Evolutionary conservation across 441 rosid species (phyloP).

Genomic region (Melastoma candidum): DNA sequence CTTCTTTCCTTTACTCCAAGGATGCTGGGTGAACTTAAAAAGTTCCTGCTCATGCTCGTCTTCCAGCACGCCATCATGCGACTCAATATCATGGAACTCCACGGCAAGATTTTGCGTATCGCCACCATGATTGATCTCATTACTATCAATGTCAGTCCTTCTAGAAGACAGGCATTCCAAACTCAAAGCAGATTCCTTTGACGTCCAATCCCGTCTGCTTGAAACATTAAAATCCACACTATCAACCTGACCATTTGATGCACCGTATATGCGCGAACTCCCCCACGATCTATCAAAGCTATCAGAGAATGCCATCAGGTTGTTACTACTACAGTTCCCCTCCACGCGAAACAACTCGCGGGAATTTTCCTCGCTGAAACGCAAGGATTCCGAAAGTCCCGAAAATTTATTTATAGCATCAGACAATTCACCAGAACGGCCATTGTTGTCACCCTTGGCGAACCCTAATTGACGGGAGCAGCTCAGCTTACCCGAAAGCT

Average conservation of each 20-base stretch:
- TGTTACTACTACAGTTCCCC: slow-evolving; percentile 17
- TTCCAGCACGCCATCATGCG: slow-evolving; percentile 45
- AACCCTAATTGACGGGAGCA: slow-evolving; percentile 41
- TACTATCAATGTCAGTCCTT: slow-evolving; percentile 40
- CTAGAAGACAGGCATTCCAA: slow-evolving; percentile 84
- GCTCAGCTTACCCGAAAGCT: slow-evolving; percentile 54
- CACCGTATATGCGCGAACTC: slow-evolving; percentile 31
- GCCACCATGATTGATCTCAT: slow-evolving; percentile 34
- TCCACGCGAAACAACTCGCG: slow-evolving; percentile 19
- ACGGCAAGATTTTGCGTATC: slow-evolving; percentile 47
- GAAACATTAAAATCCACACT: slow-evolving; percentile 39
- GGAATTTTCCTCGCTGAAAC: slow-evolving; percentile 24
- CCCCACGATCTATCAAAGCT: slow-evolving; percentile 52
- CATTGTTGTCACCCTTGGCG: slow-evolving; percentile 19
- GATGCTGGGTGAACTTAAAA: slow-evolving; percentile 37
- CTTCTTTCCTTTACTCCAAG: slow-evolving; percentile 30
- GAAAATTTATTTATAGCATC: slow-evolving; percentile 27
- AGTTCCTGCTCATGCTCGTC: slow-evolving; percentile 28
- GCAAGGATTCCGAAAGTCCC: slow-evolving; percentile 22
- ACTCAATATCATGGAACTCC: slow-evolving; percentile 58
- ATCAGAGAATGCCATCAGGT: slow-evolving; percentile 34
- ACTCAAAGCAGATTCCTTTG: slow-evolving; percentile 72
- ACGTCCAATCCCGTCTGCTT: slow-evolving; percentile 59
- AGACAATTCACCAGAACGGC: slow-evolving; percentile 41
- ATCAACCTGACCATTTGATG: slow-evolving; percentile 27